phyloP scores from a whole-genome alignment of 345 rosid genomes.

The Populus davidiana region DNA sequence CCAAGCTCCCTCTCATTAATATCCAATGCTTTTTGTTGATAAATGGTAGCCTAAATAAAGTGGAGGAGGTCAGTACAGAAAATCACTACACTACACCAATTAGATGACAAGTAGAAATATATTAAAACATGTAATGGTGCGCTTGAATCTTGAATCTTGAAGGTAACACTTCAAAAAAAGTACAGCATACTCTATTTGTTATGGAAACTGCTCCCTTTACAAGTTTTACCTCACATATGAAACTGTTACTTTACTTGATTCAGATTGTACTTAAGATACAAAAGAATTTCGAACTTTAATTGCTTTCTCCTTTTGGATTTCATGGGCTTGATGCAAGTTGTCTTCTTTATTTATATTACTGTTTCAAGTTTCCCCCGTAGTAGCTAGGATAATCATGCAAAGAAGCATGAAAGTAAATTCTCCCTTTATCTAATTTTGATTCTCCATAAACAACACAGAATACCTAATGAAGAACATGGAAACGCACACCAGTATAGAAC shows the following conservation, averaged over 20 bases:
- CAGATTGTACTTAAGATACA: background rate
- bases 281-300: background rate
- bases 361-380: background rate
- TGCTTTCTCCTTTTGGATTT: background rate
- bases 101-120: background rate
- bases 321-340: background rate
- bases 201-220: background rate
- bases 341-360: background rate
- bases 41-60: conserved; percentile 40
- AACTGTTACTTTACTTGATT: background rate
- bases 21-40: conserved; percentile 37
- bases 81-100: background rate
- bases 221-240: background rate
- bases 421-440: background rate
- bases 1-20: conserved; percentile 40
- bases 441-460: background rate
- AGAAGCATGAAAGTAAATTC: background rate
- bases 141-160: background rate
- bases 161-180: background rate
- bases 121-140: background rate
- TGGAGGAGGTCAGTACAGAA: conserved; percentile 21
- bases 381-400: background rate
- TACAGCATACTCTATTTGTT: background rate
- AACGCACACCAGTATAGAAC: background rate
- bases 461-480: background rate